Base-by-base conservation (phyloP, 208 protist genomes). In the Lotmaria passim region DNA sequence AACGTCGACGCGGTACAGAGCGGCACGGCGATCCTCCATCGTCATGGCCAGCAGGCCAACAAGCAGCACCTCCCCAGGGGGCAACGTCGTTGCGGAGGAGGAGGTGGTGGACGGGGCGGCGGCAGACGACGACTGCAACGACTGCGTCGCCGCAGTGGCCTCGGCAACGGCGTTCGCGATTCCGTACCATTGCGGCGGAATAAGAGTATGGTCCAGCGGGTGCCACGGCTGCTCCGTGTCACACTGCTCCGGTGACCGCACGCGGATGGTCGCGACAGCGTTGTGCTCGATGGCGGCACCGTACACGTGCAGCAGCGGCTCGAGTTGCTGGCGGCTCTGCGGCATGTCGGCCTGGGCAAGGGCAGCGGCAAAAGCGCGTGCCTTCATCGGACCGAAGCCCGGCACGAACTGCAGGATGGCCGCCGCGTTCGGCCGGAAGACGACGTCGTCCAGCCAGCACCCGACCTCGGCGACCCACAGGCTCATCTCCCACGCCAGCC, bases 401-500 rank as follows among this genome's bases (percentile, higher is more conserved):
- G 88, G 71, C 15, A 96, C 66, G 61, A 96, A 96, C 81, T 96
- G 91, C 53, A 96, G 48, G 31, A 76, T 47, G 4, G 85, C 75
- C 4, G 67, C 77, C 31, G 73, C 78, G 52, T 87, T 81, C 10
- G 86, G 82, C 28, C 83, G 71, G 21, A 72, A 79, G 10, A 87
- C 39, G 38, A 80, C 79, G 53, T 93, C 82, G 33, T 85, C 75
- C 3, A 93, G 39, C 85, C 85, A 87, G 36, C 91, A 59, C 1
- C 91, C 91, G 36, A 69, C 74, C 21, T 71, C 79, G 8, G 74
- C 82, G 5, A 91, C 81, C 88, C 91, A 96, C 43, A 96, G 74
- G 34, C 78, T 86, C 85, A 94, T 93, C 53, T 96, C 87, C 88
- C 91, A 96, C 31, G 62, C 73, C 12, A 96, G 73, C 7, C 79